phyloP scores from a whole-genome alignment of 2,329 filamentous ascomycete genomes.

The Colletotrichum neosansevieriae region DNA sequence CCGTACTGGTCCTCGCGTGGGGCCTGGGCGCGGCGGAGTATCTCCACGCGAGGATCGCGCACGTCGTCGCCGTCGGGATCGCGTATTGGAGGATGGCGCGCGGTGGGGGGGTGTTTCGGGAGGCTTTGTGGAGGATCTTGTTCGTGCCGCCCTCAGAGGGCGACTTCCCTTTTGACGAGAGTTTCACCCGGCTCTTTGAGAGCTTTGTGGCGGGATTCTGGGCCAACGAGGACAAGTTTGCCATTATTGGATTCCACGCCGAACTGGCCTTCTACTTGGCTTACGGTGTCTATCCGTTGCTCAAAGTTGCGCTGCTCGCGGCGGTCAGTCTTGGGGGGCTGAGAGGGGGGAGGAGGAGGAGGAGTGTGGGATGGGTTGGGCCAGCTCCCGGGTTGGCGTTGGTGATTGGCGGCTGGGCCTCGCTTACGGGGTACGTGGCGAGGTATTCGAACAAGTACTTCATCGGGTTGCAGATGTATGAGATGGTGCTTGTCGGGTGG shows the following conservation, averaged over 20 bases:
- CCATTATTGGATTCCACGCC: not conserved
- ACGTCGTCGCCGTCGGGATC: conserved; percentile 45
- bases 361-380: not conserved
- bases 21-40: conserved; percentile 47
- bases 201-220: not conserved
- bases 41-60: conserved; percentile 46
- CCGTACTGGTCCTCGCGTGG: conserved; percentile 44
- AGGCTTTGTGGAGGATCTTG: not conserved
- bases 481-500: conserved; percentile 48
- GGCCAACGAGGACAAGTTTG: fast-evolving
- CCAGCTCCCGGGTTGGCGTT: conserved; percentile 22
- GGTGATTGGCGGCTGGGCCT: conserved; percentile 32
- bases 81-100: conserved; percentile 43
- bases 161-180: not conserved
- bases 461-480: conserved; percentile 53
- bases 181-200: not conserved
- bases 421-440: conserved; percentile 45
- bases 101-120: conserved; percentile 1
- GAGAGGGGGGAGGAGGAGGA: not conserved
- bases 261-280: conserved; percentile 6
- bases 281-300: conserved; percentile 14
- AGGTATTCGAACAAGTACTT: conserved; percentile 53
- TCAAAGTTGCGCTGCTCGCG: conserved; percentile 3
- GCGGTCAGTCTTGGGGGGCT: not conserved
- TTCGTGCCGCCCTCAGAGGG: not conserved